Base-by-base conservation (phyloP, 148 eudicot species). In the Camellia lanceoleosa region DNA sequence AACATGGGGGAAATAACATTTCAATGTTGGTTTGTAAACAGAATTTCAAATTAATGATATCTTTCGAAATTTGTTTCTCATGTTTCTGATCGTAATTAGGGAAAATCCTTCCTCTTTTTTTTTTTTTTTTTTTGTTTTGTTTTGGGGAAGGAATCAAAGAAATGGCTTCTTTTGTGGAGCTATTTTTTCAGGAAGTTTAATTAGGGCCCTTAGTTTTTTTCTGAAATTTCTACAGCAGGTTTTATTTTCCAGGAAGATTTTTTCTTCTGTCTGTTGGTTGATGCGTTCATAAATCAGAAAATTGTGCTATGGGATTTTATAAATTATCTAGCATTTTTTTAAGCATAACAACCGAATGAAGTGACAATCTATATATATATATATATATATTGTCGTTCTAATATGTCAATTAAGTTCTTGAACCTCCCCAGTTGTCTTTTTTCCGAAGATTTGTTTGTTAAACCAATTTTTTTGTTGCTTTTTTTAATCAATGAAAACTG, bases 401-500 rank as follows among this genome's bases (percentile, higher is more conserved):
- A 30, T 4, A 12, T 64, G 41, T 64, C n/a, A 49, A 49, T 49
- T 49, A 49, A 49, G 71, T 42, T 41, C 47, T 67, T 42, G 49
- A 41, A 67, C 41, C 47, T 13, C 49, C n/a, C 58, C 3, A 11
- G 16, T 60, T 5, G 20, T 7, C 20, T 60, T 7, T 18, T n/a
- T 3, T 3, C 64, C 8, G 38, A 30, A 30, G 38, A 30, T 30
- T 30, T 30, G 3, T 15, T 60, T 60, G 5, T 60, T 7, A 60
- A 18, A 60, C 8, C 42, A 41, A 42, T 13, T 4, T 67, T 13
- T 38, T 44, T 69, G 73, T 18, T 15, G 42, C 30, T 69, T 46
- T 69, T 13, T 46, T n/a, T 12, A 19, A 49, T 51, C 74, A 71
- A 71, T 41, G 74, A 71, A 71, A 71, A 41, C 42, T 71, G 74